Evolutionary conservation across 2,329 filamentous ascomycete genomes (phyloP).

Genomic region (Cladobotryum mycophilum): DNA sequence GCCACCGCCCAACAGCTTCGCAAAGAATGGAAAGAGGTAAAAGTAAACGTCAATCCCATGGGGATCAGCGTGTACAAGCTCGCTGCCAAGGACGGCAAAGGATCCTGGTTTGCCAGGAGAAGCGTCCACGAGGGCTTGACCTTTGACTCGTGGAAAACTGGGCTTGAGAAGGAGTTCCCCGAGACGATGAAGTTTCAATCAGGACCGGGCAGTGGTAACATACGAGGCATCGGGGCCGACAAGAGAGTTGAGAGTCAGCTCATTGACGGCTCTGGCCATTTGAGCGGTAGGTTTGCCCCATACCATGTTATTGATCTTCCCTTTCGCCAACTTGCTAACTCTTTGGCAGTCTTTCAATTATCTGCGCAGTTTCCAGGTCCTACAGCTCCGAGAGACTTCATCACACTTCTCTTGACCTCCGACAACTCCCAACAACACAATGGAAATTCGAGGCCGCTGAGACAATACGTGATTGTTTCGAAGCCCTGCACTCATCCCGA

Average conservation of each 20-base stretch:
- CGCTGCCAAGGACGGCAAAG: constrained; percentile 69
- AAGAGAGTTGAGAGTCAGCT: constrained; percentile 59
- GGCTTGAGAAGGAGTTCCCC: constrained; percentile 71
- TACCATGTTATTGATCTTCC: neutral
- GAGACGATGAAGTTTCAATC: constrained; percentile 68
- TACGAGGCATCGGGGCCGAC: constrained; percentile 82
- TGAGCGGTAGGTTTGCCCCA: constrained; percentile 46
- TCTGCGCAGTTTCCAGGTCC: constrained; percentile 88
- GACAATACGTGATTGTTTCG: constrained; percentile 82
- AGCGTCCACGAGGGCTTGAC: constrained; percentile 75
- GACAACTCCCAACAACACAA: constrained; percentile 36
- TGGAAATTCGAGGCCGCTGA: constrained; percentile 34
- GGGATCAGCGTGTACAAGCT: constrained; percentile 77
- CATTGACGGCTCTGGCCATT: constrained; percentile 51
- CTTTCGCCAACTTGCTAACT: neutral
- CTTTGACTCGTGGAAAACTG: constrained; percentile 72
- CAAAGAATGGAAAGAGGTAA: constrained; percentile 83
- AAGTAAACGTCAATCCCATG: constrained; percentile 65
- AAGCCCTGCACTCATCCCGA: constrained; percentile 75
- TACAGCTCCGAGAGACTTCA: constrained; percentile 80
- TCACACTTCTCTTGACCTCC: constrained; percentile 70
- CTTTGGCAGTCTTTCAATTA: constrained; percentile 64
- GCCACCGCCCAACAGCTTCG: constrained; percentile 51
- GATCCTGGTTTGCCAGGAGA: constrained; percentile 81
- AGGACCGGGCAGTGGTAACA: constrained; percentile 63